Base-by-base conservation (phyloP, 495 filamentous ascomycete genomes). In the Penicillium goetzii region DNA sequence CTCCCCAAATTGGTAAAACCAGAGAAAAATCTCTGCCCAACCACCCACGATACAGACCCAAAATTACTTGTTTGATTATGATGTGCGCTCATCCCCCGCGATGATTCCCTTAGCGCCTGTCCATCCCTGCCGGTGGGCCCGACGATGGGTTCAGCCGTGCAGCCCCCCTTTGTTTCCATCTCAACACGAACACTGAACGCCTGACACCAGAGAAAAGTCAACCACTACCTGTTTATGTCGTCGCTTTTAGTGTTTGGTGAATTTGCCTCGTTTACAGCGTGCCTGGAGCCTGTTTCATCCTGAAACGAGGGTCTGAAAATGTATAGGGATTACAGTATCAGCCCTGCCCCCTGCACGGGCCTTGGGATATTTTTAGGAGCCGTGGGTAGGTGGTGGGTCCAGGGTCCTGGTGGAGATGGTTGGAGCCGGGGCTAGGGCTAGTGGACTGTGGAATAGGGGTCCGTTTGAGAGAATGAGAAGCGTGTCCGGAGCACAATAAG, bases 21-120 rank as follows among this genome's bases (percentile, higher is more conserved):
- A n/a, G 21, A 25, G 21, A 26, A 30, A 15, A 30, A 28, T 1
- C 7, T 11, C 45, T 34, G n/a, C 32, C 28, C 23, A 41, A 36
- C 49, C 45, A 32, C 12, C 38, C 54, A 19, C 15, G 34, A n/a
- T 15, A 34, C 25, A 62, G 60, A 64, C 64, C 61, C 59, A 60
- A 59, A 62, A 60, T 11, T 61, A 58, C 60, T 51, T n/a, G 52
- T 70, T 68, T 68, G 58, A 72, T 72, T 72, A 63, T 63, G 70
- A 71, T 72, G 65, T 68, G 70, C 70, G 59, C 63, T 66, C 58
- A 57, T 70, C 64, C 70, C 70, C 65, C 70, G 65, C 67, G 66
- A 69, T 61, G 56, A 41, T 33, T 56, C 15, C 60, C 56, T 52
- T 72, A 66, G 70, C 65, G 70, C 30, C 54, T 56, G 15, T 12